phyloP scores from a whole-genome alignment of 768 basidiomycete species.

The Ramaria sp. region DNA sequence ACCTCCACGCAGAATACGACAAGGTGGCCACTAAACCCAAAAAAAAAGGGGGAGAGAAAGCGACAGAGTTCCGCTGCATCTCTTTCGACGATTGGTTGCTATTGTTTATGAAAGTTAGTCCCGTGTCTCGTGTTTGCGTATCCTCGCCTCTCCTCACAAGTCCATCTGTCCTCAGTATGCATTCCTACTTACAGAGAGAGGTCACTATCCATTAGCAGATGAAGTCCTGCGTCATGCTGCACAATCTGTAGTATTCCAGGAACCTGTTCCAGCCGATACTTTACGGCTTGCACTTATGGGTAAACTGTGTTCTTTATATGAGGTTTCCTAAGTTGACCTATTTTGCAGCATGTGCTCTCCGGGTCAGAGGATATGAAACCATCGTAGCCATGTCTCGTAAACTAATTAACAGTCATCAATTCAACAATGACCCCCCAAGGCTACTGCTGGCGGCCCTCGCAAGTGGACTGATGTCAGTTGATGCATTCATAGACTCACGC shows the following conservation, averaged over 20 bases:
- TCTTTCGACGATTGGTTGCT: constrained; percentile 78
- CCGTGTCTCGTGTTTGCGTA: not conserved
- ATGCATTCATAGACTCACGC: constrained; percentile 66
- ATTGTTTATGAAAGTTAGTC: constrained; percentile 71
- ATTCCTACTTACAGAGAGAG: constrained; percentile 54
- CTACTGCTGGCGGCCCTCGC: constrained; percentile 66
- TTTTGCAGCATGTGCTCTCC: constrained; percentile 59
- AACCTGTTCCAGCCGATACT: constrained; percentile 49
- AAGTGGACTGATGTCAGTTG: constrained; percentile 57
- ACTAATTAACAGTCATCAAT: constrained; percentile 66
- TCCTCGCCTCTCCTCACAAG: not conserved
- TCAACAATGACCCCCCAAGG: constrained; percentile 78
- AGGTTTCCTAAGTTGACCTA: not conserved
- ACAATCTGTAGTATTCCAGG: constrained; percentile 63
- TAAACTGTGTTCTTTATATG: constrained; percentile 24
- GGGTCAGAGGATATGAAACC: constrained; percentile 39
- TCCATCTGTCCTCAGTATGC: constrained; percentile 44
- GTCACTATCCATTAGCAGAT: constrained; percentile 55
- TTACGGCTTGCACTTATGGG: constrained; percentile 72
- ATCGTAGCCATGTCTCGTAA: constrained; percentile 72
- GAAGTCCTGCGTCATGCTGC: constrained; percentile 70
- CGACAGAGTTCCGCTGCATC: constrained; percentile 71
- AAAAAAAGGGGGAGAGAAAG: constrained; percentile 31
- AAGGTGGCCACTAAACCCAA: constrained; percentile 39
- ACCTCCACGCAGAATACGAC: constrained; percentile 39